These are phyloP conservation scores for Fraxinus xanthoxyloides DNA, from an alignment of 305 asterid genomes.

Conservation along the genomic window DNA sequence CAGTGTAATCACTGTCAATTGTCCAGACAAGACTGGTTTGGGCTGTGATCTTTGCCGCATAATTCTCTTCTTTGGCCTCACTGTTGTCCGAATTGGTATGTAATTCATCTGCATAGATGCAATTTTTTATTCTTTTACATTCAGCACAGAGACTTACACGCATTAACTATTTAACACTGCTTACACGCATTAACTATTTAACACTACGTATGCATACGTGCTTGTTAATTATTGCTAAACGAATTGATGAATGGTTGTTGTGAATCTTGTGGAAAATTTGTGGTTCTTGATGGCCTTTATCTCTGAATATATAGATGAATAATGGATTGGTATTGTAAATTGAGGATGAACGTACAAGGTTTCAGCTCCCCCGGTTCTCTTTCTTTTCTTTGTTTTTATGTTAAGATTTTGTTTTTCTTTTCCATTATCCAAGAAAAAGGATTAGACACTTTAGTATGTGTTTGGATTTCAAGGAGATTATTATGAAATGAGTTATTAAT, in stretches of 20 bases:
- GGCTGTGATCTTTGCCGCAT: slow-evolving; percentile 86
- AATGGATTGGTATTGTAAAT: neutral
- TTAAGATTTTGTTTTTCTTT: neutral
- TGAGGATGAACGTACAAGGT: neutral
- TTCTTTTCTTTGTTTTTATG: neutral
- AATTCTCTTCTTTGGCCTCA: slow-evolving; percentile 74
- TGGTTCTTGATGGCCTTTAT: neutral
- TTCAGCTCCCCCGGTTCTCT: neutral
- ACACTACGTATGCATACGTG: neutral
- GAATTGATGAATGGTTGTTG: neutral
- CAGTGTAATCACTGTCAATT: slow-evolving; percentile 75
- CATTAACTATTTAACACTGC: neutral
- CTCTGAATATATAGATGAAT: neutral
- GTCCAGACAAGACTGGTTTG: slow-evolving; percentile 90
- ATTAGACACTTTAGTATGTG: neutral
- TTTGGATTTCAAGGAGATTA: neutral
- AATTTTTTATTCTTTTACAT: neutral
- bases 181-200: neutral
- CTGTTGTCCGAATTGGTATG: slow-evolving; percentile 65
- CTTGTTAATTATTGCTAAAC: neutral
- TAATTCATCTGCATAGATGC: neutral
- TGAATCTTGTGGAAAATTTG: neutral
- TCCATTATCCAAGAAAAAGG: neutral
- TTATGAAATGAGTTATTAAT: neutral
- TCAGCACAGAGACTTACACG: neutral